Base-by-base conservation (phyloP, 2,329 filamentous ascomycete genomes). In the Fusarium protoensiforme region DNA sequence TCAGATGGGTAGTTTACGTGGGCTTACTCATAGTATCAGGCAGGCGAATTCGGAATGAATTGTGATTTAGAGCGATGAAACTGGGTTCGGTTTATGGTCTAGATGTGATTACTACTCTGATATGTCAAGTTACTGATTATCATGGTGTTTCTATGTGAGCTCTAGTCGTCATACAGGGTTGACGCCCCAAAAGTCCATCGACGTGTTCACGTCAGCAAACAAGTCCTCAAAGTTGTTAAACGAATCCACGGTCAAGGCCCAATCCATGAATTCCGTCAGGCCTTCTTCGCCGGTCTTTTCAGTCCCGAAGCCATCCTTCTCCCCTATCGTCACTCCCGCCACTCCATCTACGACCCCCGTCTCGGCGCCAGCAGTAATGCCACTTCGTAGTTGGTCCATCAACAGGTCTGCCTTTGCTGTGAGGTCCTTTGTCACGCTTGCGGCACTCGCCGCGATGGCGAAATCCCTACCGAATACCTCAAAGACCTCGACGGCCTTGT, bases 401-500 rank as follows among this genome's bases (percentile, higher is more conserved):
- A 79, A 56, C 16, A 68, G 31, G 48, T 78, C 76, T 1, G 73
- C 73, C 62, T 78, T 78, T 54, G 56, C 61, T 2, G 69, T 53
- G 3, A 79, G 63, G 11, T 77, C 74, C 22, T 72, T 71, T 76
- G 60, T 88, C 84, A 83, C 65, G 2, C 77, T 79, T 7, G 82
- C 81, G 1, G 82, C 81, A 16, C 80, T 71, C 5, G 81, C 80
- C 22, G 81, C 80, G 63, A 84, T 83, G 20, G 77, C 86, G 63
- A 85, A 89, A 72, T 81, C 80, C 16, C 58, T 58, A n/a, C 80
- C 72, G 74, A 83, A 75, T 61, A 80, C 57, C 61, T 84, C 75
- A 77, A 85, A 77, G 1, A 80, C 69, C 77, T 82, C 59, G 76
- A 87, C 57, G 79, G 84, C 70, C 80, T 83, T 73, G 78, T 81